Evolutionary conservation across 1,139 yeast genomes (phyloP), one percentile per base, ranked within the genome.

Genomic region (Nadsonia starkeyi-henricii): DNA sequence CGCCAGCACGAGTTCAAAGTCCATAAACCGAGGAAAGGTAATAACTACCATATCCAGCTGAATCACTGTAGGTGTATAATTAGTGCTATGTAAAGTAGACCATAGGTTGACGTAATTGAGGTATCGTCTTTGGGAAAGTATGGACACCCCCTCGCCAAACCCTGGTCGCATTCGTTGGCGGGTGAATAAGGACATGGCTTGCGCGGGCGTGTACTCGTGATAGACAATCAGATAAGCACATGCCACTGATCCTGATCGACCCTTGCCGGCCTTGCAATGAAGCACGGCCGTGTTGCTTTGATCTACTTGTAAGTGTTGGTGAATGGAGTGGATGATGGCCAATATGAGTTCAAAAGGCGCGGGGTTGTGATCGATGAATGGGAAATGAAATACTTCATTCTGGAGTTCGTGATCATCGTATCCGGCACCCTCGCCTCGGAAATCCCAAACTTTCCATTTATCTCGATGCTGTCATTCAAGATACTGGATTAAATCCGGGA

Each of bases 211-310:
- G 48, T 65, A 53, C 2, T 59, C 65, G 42, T 62, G 55, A 47
- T 64, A 63, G 45, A 71, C 67, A 74, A 88, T 78, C 52, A 89
- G 62, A 58, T 79, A 83, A 0, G 89, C 85, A 56, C 88, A 78
- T 2, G 76, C 74, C 2, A 85, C 65, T 0, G 89, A 75, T 0
- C 97, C 97, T 0, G 95, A 80, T 36, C 97, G 68, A 0, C 97
- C 97, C 61, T 86, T 89, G 0, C 97, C 97, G 51, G 86, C 88
- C 58, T 84, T 81, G 60, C 97, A 91, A 60, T 91, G 97, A 9
- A 89, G 64, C 0, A 88, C 74, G 0, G 84, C 93, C 1, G 79
- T 79, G 53, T 75, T 73, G 0, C 61, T 51, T 0, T 60, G 48
- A 37, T 61, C 59, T 3, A 57, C 55, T 1, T 52, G 28, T 33